phyloP scores from a whole-genome alignment of 169 alveolate genomes.

The Babesia ovata region DNA sequence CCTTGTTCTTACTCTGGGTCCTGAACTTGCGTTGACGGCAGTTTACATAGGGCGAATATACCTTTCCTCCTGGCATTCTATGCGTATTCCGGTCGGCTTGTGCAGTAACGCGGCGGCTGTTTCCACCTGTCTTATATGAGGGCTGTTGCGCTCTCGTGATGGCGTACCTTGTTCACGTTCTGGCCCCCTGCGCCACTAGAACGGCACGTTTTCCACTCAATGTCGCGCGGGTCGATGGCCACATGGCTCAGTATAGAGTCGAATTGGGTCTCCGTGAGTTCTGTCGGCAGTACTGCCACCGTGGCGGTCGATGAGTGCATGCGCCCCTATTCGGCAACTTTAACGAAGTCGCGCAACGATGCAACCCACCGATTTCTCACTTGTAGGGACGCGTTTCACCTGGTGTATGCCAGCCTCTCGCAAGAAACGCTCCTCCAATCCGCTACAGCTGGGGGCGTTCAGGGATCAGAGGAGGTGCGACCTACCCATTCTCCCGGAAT shows the following conservation, averaged over 20 bases:
- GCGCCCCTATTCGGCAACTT: slow-evolving; percentile 47
- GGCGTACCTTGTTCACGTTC: slow-evolving; percentile 77
- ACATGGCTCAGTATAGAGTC: slow-evolving; percentile 31
- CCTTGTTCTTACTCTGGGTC: slow-evolving; percentile 63
- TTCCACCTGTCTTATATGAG: slow-evolving; percentile 40
- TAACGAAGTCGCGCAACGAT: neutral
- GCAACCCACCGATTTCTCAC: slow-evolving; percentile 66
- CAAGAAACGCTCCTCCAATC: slow-evolving; percentile 71
- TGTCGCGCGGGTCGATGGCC: slow-evolving; percentile 69
- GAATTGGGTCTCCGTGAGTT: slow-evolving; percentile 19
- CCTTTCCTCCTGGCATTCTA: slow-evolving; percentile 66
- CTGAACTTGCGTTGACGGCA: slow-evolving; percentile 3
- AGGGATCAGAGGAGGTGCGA: neutral
- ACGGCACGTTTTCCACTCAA: slow-evolving; percentile 76
- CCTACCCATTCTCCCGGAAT: slow-evolving; percentile 44
- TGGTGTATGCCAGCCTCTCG: slow-evolving; percentile 79
- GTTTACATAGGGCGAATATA: neutral
- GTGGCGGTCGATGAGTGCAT: slow-evolving; percentile 84
- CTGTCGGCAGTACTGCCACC: slow-evolving; percentile 72
- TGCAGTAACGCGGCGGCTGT: slow-evolving; percentile 61
- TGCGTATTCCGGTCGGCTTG: slow-evolving; percentile 63
- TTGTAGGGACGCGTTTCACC: slow-evolving; percentile 76
- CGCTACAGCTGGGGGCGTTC: slow-evolving; percentile 27
- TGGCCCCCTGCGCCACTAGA: slow-evolving; percentile 82
- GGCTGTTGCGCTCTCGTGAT: neutral